A percentile compares a stretch with the other conserved stretches of the same genome.
Conservation (phyloP, 2,329 filamentous ascomycete genomes). For the Alternaria longipes region DNA sequence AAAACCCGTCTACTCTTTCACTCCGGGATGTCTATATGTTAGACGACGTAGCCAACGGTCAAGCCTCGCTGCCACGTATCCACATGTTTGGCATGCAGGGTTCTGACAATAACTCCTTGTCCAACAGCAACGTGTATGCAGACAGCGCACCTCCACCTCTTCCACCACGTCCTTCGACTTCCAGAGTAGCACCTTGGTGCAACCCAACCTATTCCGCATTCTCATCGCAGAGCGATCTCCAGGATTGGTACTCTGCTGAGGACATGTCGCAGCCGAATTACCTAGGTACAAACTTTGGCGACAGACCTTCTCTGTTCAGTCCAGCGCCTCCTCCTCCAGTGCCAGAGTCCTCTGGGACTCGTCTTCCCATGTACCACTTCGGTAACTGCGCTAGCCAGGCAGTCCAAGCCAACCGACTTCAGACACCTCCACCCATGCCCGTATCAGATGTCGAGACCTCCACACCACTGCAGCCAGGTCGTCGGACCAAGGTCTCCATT, state of each 20-base stretch:
- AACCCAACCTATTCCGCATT: slow-evolving; percentile 15
- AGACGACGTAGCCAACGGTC: background rate
- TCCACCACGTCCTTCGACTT: slow-evolving; percentile 29
- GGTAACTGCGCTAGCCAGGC: background rate
- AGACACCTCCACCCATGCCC: slow-evolving; percentile 30
- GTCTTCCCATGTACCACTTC: background rate
- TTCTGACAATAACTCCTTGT: background rate
- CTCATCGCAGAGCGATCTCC: slow-evolving; percentile 15
- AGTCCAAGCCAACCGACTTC: slow-evolving; percentile 21
- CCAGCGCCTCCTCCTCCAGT: slow-evolving; percentile 17
- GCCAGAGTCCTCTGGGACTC: slow-evolving; percentile 9
- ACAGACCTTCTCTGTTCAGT: slow-evolving; percentile 18
- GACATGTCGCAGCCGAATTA: slow-evolving; percentile 11
- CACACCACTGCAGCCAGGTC: slow-evolving; percentile 26
- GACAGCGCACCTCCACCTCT: slow-evolving; percentile 23
- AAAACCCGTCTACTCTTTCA: background rate
- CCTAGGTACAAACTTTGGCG: slow-evolving; percentile 20
- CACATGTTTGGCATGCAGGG: slow-evolving; percentile 1
- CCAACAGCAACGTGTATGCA: background rate
- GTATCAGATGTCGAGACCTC: slow-evolving; percentile 15
- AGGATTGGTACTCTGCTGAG: slow-evolving; percentile 14
- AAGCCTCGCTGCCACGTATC: slow-evolving; percentile 6
- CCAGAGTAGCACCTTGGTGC: slow-evolving; percentile 20
- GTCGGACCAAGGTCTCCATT: slow-evolving; percentile 43
- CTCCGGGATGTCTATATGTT: slow-evolving; percentile 6